Conservation (phyloP, 805 yeast genomes). For the Metschnikowia bowlesiae region DNA sequence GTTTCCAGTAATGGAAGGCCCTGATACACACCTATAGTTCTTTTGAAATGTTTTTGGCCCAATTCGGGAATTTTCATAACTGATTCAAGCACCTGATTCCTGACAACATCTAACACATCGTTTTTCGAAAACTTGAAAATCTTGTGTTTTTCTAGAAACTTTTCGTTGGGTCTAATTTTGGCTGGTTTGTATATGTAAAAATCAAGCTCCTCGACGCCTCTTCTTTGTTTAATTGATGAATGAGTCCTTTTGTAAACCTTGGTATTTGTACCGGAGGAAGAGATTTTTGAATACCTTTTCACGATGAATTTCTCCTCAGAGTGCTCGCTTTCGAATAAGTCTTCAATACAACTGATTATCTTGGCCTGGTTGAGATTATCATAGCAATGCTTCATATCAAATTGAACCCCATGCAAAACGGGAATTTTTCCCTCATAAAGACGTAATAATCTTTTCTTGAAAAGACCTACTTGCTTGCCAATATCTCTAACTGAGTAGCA, state of each 20-base stretch:
- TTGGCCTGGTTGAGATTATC: constrained; percentile 59
- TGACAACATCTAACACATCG: constrained; percentile 44
- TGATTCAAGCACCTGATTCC: constrained; percentile 52
- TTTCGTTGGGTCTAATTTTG: background rate
- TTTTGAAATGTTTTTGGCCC: constrained; percentile 31
- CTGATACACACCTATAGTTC: constrained; percentile 75
- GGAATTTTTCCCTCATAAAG: constrained; percentile 25
- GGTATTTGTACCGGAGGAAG: background rate
- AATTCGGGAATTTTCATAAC: constrained; percentile 35
- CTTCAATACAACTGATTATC: constrained; percentile 30
- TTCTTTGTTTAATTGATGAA: background rate
- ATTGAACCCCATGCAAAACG: constrained; percentile 50
- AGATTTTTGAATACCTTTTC: constrained; percentile 2
- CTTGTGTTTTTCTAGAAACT: constrained; percentile 27
- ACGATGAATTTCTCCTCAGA: constrained; percentile 12
- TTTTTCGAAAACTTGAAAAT: constrained; percentile 35
- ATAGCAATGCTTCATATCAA: constrained; percentile 74
- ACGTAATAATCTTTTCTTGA: constrained; percentile 22
- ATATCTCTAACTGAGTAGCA: constrained; percentile 45
- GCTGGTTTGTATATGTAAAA: background rate
- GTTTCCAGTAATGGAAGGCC: constrained; percentile 75
- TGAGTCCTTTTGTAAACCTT: background rate
- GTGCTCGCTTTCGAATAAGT: constrained; percentile 17
- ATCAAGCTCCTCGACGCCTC: constrained; percentile 2
- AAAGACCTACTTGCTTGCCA: constrained; percentile 34